These are phyloP conservation scores for Chamaenerion angustifolium DNA, from an alignment of 345 rosid species.

Conservation along the genomic window DNA sequence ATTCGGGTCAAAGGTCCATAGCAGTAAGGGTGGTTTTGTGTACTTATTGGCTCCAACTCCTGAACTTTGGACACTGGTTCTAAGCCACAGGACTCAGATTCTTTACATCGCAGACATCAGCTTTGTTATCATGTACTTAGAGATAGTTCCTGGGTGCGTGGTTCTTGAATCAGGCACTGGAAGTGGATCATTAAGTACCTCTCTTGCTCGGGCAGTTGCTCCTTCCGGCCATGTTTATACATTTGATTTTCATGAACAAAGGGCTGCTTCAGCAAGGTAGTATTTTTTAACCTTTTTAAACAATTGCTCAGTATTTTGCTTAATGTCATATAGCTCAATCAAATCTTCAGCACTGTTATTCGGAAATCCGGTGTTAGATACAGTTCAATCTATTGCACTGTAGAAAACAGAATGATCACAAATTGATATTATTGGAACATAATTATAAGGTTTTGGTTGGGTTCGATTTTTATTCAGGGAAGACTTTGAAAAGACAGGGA, in stretches of 20 bases:
- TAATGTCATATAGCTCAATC: neutral
- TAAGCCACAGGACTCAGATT: conserved; percentile 94
- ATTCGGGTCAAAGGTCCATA: conserved; percentile 80
- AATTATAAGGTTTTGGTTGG: neutral
- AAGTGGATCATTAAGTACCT: conserved; percentile 81
- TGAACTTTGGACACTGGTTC: conserved; percentile 83
- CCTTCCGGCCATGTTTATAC: conserved; percentile 87
- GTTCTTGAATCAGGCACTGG: conserved; percentile 94
- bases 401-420: too few relatives aligned
- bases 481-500: conserved; percentile 74
- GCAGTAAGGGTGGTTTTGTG: conserved; percentile 74
- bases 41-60: conserved; percentile 81
- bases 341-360: too few relatives aligned
- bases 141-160: conserved; percentile 79
- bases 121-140: conserved; percentile 66
- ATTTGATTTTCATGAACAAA: conserved; percentile 87
- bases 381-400: too few relatives aligned
- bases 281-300: neutral
- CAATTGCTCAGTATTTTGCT: neutral
- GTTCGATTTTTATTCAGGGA: conserved; percentile 33
- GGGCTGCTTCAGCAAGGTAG: conserved; percentile 87
- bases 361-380: too few relatives aligned
- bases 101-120: conserved; percentile 88
- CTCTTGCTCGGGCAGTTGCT: conserved; percentile 82
- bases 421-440: too few relatives aligned